Percentiles rank a stretch among this genome's conserved stretches.
Conservation (phyloP, 768 basidiomycete genomes). For the Boletales sp. region DNA sequence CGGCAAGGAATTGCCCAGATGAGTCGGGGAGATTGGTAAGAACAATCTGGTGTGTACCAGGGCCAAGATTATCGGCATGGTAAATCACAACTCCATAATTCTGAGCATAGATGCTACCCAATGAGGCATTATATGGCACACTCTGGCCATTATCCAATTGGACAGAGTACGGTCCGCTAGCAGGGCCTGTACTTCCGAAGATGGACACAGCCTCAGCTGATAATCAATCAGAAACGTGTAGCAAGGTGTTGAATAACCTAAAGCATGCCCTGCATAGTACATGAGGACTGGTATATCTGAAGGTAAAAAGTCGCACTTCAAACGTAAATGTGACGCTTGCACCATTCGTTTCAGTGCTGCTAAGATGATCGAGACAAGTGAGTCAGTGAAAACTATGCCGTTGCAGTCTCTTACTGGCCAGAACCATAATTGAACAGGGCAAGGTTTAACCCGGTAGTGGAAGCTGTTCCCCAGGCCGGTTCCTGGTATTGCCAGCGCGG, state of each 20-base stretch:
- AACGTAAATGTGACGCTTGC: conserved; percentile 39
- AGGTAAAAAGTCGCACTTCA: conserved; percentile 27
- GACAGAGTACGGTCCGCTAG: conserved; percentile 32
- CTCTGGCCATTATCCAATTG: conserved; percentile 34
- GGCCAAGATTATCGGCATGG: conserved; percentile 36
- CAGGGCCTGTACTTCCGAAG: conserved; percentile 41
- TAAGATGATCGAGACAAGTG: conserved; percentile 11
- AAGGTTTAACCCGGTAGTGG: conserved; percentile 26
- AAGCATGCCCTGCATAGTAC: conserved; percentile 18
- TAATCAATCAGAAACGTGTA: background rate
- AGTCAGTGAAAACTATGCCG: background rate
- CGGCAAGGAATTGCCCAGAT: conserved; percentile 20
- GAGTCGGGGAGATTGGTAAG: conserved; percentile 30
- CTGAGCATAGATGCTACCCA: conserved; percentile 7
- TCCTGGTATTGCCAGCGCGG: conserved; percentile 38
- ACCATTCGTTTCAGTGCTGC: conserved; percentile 32
- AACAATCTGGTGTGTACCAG: conserved; percentile 34
- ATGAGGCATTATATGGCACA: conserved; percentile 17
- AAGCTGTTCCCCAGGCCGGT: conserved; percentile 34
- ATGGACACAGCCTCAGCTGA: conserved; percentile 43
- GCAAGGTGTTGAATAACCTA: background rate
- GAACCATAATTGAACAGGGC: conserved; percentile 39
- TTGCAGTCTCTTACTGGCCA: conserved; percentile 35
- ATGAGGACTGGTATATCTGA: conserved; percentile 3
- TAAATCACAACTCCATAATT: conserved; percentile 31